phyloP scores from a whole-genome alignment of 768 basidiomycete genomes.

The Termitomyces sp. region DNA sequence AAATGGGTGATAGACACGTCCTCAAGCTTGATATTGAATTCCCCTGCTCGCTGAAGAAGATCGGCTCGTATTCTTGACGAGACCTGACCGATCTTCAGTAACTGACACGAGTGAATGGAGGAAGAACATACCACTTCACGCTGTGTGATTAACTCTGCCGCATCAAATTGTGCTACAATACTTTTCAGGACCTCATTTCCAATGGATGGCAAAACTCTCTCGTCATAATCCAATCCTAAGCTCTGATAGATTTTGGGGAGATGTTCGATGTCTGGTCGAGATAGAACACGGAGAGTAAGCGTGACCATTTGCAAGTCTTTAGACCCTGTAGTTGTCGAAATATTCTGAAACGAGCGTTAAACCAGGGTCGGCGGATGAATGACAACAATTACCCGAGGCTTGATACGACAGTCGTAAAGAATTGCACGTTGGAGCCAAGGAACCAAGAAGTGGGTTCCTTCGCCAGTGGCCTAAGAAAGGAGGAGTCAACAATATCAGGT shows the following conservation, averaged over 20 bases:
- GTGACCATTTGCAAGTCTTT: conserved; percentile 99
- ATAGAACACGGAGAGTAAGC: conserved; percentile 92
- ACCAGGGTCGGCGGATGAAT: neutral
- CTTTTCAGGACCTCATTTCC: conserved; percentile 98
- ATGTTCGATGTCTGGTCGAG: conserved; percentile 84
- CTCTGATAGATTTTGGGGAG: conserved; percentile 92
- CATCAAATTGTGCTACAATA: conserved; percentile 98
- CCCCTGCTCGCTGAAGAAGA: conserved; percentile 86
- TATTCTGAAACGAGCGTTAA: conserved; percentile 54
- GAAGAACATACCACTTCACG: conserved; percentile 78
- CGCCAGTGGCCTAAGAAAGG: conserved; percentile 62
- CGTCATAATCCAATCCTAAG: conserved; percentile 95
- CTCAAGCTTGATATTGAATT: conserved; percentile 93
- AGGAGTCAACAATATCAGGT: neutral
- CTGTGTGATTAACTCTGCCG: conserved; percentile 94
- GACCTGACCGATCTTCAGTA: conserved; percentile 40
- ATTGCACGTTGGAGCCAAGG: conserved; percentile 97
- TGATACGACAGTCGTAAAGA: conserved; percentile 95
- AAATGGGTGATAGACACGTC: conserved; percentile 96
- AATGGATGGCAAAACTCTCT: conserved; percentile 94
- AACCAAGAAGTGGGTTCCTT: conserved; percentile 94
- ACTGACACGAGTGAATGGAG: neutral
- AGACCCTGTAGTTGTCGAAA: conserved; percentile 97
- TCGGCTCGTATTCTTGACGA: conserved; percentile 91
- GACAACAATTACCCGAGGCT: conserved; percentile 67